Evolutionary conservation across 2,329 filamentous ascomycete species (phyloP), one percentile per base, ranked within the genome.

Genomic region (Cladosporium sphaerospermum): DNA sequence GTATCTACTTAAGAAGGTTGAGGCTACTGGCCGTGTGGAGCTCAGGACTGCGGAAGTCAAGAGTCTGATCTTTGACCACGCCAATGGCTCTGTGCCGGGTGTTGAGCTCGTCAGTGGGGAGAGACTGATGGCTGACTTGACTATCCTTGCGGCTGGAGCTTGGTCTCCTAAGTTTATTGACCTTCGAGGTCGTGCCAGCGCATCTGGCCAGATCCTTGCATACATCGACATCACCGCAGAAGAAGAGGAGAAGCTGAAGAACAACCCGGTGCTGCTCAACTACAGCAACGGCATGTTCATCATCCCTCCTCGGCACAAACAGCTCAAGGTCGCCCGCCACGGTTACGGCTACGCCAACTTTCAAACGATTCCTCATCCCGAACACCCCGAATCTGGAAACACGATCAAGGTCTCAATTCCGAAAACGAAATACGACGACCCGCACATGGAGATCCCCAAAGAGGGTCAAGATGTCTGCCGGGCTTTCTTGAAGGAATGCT

Each of bases 111-210:
- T 64, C 2, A 71, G 79, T 56, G 77, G 76, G 1, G 68, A 68
- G 6, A 71, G 66, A 9, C 58, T 89, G 6, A 72, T 70, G 3
- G 88, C 86, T 2, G 86, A 89, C 54, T 76, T 95, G 7, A 84
- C 88, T 33, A 76, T 96, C 52, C 77, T 95, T 2, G 90, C 92
- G 0, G 84, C 90, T 0, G 92, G 92, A 13, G 90, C 92, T 4
- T 97, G 92, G 91, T 89, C 88, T 2, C 81, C 84, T 2, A 78
- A 80, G 1, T 77, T 96, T 18, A 73, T 96, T 53, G 87, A 96
- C 68, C 75, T 96, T 1, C 77, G 84, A 44, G 88, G 89, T 23
- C 81, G 87, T 42, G 84, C 84, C 37, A 80, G 86, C 58, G 87
- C 91, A 2, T 95, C 89, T 0, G 92, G 89, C 11, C 92, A 97